These are phyloP conservation scores for Tillandsia leiboldiana DNA, from an alignment of 176 grass and related monocot genomes.

Conservation along the genomic window DNA sequence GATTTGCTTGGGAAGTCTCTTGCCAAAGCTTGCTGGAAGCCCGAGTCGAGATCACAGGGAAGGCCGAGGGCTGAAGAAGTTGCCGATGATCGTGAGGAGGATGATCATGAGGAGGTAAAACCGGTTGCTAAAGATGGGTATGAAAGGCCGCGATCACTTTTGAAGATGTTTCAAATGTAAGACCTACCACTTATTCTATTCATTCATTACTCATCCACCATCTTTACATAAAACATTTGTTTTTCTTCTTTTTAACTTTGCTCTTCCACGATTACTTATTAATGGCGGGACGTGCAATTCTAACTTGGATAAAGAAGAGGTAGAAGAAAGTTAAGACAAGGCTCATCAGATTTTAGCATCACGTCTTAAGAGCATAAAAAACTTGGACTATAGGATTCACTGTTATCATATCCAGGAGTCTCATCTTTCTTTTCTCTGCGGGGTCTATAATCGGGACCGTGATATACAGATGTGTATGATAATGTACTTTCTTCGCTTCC, in stretches of 20 bases:
- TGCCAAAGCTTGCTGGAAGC: constrained; percentile 74
- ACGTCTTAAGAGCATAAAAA: too few relatives aligned
- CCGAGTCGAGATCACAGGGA: constrained; percentile 61
- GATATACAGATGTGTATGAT: too few relatives aligned
- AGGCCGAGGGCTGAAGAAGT: constrained; percentile 24
- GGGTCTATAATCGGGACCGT: too few relatives aligned
- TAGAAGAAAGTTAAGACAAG: not conserved
- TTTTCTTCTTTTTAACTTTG: constrained; percentile 7
- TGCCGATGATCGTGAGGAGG: constrained; percentile 17
- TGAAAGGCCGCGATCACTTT: constrained; percentile 36
- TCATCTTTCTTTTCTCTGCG: too few relatives aligned
- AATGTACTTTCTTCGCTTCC: too few relatives aligned
- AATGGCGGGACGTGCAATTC: not conserved
- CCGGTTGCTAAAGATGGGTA: not conserved
- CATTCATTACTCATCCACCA: not conserved
- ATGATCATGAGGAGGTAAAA: constrained; percentile 20
- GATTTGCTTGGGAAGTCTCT: constrained; percentile 76
- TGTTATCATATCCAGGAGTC: not conserved
- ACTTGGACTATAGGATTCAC: not conserved
- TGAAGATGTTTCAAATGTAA: constrained; percentile 36
- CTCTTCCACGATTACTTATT: too few relatives aligned
- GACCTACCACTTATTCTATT: constrained; percentile 2
- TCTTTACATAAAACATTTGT: constrained; percentile 1
- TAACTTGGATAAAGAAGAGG: constrained; percentile 1
- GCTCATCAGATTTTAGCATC: not conserved